These are phyloP conservation scores for Scheffersomyces illinoinensis DNA, from an alignment of 1,139 yeast genomes.

Conservation along the genomic window DNA sequence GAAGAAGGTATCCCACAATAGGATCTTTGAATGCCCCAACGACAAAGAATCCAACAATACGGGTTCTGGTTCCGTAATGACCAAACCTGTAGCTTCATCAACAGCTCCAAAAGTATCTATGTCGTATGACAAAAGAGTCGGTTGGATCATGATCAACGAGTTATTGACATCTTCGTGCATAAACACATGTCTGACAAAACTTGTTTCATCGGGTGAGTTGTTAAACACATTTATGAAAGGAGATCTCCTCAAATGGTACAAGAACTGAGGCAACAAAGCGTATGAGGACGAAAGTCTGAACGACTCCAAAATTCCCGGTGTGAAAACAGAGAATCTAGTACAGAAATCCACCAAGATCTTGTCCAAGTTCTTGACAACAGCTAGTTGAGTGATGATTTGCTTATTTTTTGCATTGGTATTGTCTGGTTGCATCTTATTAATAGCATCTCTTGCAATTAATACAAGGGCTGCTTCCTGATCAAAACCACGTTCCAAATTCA, in stretches of 20 bases:
- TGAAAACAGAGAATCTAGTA: slow-evolving; percentile 83
- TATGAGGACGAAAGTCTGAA: slow-evolving; percentile 79
- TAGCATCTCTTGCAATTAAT: slow-evolving; percentile 54
- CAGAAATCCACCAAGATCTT: slow-evolving; percentile 82
- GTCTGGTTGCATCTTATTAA: slow-evolving; percentile 42
- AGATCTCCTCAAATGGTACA: slow-evolving; percentile 71
- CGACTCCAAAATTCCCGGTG: slow-evolving; percentile 71
- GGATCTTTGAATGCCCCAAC: slow-evolving; percentile 57
- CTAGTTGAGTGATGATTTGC: slow-evolving; percentile 10
- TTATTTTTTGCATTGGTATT: slow-evolving; percentile 13
- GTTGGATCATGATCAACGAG: slow-evolving; percentile 74
- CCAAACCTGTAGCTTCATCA: slow-evolving; percentile 43
- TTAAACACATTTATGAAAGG: slow-evolving; percentile 71
- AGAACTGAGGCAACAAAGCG: slow-evolving; percentile 74
- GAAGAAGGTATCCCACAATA: slow-evolving; percentile 72
- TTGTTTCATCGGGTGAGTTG: slow-evolving; percentile 79
- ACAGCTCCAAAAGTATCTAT: slow-evolving; percentile 49
- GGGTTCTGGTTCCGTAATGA: slow-evolving; percentile 47
- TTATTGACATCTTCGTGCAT: slow-evolving; percentile 68
- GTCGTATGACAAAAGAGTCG: slow-evolving; percentile 66
- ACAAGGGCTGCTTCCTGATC: slow-evolving; percentile 76
- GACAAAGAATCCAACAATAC: slow-evolving; percentile 72
- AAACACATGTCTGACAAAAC: slow-evolving; percentile 65
- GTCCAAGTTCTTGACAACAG: slow-evolving; percentile 80
- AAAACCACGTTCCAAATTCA: slow-evolving; percentile 44